Conservation (phyloP, 2,329 filamentous ascomycete species). For the Nannizzia gypsea region DNA sequence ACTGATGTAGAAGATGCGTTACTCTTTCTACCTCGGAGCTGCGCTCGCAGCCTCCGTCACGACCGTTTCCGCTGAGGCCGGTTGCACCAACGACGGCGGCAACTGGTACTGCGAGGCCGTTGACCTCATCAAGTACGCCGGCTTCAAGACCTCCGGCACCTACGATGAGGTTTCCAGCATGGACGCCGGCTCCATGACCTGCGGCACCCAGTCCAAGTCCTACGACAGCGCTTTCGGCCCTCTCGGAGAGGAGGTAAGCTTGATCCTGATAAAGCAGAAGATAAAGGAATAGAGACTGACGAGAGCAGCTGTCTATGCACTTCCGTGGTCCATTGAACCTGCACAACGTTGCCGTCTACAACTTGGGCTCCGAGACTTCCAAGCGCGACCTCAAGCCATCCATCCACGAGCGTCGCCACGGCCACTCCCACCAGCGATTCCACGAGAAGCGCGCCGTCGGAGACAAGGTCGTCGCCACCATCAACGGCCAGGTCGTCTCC, state of each 20-base stretch:
- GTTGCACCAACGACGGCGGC: slow-evolving; percentile 30
- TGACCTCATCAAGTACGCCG: slow-evolving; percentile 54
- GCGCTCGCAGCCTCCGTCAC: slow-evolving; percentile 14
- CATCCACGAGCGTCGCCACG: slow-evolving; percentile 32
- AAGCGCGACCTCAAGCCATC: slow-evolving; percentile 30
- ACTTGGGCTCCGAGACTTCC: slow-evolving; percentile 30
- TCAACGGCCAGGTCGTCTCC: slow-evolving; percentile 45
- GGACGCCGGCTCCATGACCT: slow-evolving; percentile 39
- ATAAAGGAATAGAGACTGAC: neutral
- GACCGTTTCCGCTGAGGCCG: slow-evolving; percentile 12
- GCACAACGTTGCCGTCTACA: slow-evolving; percentile 59
- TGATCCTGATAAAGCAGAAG: neutral
- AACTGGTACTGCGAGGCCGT: slow-evolving; percentile 59
- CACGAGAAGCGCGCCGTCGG: slow-evolving; percentile 36
- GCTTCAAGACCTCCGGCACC: slow-evolving; percentile 47
- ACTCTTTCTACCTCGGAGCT: slow-evolving; percentile 12
- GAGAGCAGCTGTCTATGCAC: slow-evolving; percentile 53
- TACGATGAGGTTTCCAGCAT: slow-evolving; percentile 56
- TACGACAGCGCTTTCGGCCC: slow-evolving; percentile 55
- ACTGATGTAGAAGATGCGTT: slow-evolving; percentile 12
- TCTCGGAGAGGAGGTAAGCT: slow-evolving; percentile 56
- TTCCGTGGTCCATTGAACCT: slow-evolving; percentile 59
- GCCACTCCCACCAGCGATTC: slow-evolving; percentile 34
- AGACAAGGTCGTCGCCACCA: slow-evolving; percentile 45
- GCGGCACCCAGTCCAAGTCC: slow-evolving; percentile 39